These are phyloP conservation scores for Trichothecium sympodiale DNA, from an alignment of 2,329 filamentous ascomycete species.

Conservation along the genomic window DNA sequence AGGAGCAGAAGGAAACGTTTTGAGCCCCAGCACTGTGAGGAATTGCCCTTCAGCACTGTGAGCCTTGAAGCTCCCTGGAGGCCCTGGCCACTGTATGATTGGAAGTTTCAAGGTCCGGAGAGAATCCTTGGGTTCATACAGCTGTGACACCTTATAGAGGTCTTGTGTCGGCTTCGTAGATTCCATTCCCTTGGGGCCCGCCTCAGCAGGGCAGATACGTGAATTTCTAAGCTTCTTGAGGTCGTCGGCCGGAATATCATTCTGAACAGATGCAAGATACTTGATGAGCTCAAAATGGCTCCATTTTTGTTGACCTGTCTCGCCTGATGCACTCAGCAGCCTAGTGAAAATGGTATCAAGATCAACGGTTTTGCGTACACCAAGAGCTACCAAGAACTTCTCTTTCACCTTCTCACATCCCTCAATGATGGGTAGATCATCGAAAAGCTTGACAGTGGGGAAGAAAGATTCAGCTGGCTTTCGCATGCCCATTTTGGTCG, in stretches of 20 bases:
- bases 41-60: conserved; percentile 64
- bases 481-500: conserved; percentile 83
- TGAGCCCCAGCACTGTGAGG: conserved; percentile 61
- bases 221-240: conserved; percentile 67
- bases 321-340: conserved; percentile 52
- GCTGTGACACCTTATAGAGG: conserved; percentile 62
- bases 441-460: conserved; percentile 84
- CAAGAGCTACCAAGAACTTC: conserved; percentile 72
- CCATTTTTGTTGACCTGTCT: conserved; percentile 55
- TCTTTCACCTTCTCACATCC: conserved; percentile 75
- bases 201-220: conserved; percentile 72
- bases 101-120: conserved; percentile 62
- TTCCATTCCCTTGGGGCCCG: conserved; percentile 43
- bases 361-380: conserved; percentile 91
- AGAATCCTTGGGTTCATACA: conserved; percentile 68
- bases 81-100: conserved; percentile 71
- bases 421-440: conserved; percentile 76
- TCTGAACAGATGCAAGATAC: conserved; percentile 79
- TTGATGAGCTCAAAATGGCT: conserved; percentile 92
- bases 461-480: conserved; percentile 84
- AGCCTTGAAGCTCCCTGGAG: conserved; percentile 49
- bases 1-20: conserved; percentile 55
- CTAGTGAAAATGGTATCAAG: conserved; percentile 87
- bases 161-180: conserved; percentile 36
- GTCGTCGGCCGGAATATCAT: conserved; percentile 79